Percentiles rank a stretch among this genome's conserved stretches.
Conservation (phyloP, 2,329 filamentous ascomycete species). For the Beauveria medogensis region DNA sequence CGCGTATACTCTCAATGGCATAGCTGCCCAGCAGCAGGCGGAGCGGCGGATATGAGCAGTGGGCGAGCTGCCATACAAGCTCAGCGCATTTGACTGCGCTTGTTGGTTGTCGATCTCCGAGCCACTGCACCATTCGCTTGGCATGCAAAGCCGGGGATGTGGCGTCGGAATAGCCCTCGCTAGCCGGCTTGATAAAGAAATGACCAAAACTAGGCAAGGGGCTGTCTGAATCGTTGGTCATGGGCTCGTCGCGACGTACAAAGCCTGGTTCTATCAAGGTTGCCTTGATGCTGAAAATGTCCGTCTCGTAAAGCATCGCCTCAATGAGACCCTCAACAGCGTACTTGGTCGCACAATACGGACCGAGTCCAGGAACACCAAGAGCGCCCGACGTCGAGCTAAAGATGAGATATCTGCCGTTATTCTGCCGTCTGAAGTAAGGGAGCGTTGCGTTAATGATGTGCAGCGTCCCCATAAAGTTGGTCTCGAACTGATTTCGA, state of each 20-base stretch:
- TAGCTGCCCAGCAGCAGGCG: slow-evolving; percentile 83
- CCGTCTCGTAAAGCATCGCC: slow-evolving; percentile 92
- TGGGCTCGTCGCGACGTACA: slow-evolving; percentile 73
- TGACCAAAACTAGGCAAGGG: slow-evolving; percentile 79
- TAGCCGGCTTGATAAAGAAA: slow-evolving; percentile 81
- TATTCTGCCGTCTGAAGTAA: slow-evolving; percentile 69
- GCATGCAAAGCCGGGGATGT: slow-evolving; percentile 83
- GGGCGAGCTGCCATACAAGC: slow-evolving; percentile 86
- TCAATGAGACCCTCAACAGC: slow-evolving; percentile 93
- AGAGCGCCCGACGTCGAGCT: slow-evolving; percentile 85
- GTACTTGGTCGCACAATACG: slow-evolving; percentile 96
- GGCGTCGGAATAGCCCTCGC: slow-evolving; percentile 68
- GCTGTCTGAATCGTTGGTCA: slow-evolving; percentile 35
- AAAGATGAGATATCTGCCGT: slow-evolving; percentile 86
- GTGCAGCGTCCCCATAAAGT: slow-evolving; percentile 91
- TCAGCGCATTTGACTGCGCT: slow-evolving; percentile 90
- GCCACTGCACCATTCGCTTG: slow-evolving; percentile 86
- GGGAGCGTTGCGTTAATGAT: slow-evolving; percentile 85
- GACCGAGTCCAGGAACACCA: slow-evolving; percentile 87
- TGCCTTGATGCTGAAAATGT: slow-evolving; percentile 83
- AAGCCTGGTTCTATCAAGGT: slow-evolving; percentile 89
- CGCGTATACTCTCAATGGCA: slow-evolving; percentile 90
- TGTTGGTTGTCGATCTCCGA: slow-evolving; percentile 85
- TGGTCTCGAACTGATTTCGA: slow-evolving; percentile 93
- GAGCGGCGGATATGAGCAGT: slow-evolving; percentile 89